Base-by-base conservation (phyloP, 2,329 filamentous ascomycete genomes). In the Ascochyta lentis region DNA sequence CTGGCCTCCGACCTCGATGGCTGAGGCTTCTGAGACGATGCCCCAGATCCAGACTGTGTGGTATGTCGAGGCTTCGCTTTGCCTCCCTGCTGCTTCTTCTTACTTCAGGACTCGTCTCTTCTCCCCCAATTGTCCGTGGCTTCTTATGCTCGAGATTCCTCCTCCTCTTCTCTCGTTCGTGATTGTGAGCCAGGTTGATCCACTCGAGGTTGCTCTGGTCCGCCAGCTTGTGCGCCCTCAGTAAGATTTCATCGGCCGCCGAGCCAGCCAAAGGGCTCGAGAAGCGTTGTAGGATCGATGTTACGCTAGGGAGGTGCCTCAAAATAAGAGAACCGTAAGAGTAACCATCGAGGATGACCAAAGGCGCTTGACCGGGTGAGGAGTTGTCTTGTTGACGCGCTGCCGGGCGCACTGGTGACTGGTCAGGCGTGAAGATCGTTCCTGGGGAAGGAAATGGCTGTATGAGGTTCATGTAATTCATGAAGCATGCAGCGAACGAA, bases 291-390 rank as follows among this genome's bases (percentile, higher is more conserved):
- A 91, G 75, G 26, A 96, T 84, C 0, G 67, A 68, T 0, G 73
- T 55, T 0, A 80, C 76, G 0, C 86, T 80, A 0, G 92, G 91
- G 0, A 96, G 82, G 54, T 89, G 86, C 0, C 84, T 86, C 2
- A 91, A 87, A 35, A 98, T 85, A 69, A 96, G 84, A 4, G 92
- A 91, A 39, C 95, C 95, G 73, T 97, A 97, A 0, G 92, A 96
- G 73, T 97, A 97, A 12, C 93, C 93, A 2, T 84, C 89, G 6
- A 95, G 79, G 5, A 96, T 65, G 0, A 88, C 55, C n/a, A 68
- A 47, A 1, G 68, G 64, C 6, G 35, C 33, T 38, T 58, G 52
- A 16, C 62, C 49, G 12, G 16, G 35, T 12, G 5, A 23, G 3
- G 38, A 23, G 3, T 37, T 24, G 24, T 43, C 29, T 7, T 1